Percentiles rank a stretch among this genome's conserved stretches.
phyloP scores from a whole-genome alignment of 2,329 filamentous ascomycete genomes.

The Epicoccum sorghinum region DNA sequence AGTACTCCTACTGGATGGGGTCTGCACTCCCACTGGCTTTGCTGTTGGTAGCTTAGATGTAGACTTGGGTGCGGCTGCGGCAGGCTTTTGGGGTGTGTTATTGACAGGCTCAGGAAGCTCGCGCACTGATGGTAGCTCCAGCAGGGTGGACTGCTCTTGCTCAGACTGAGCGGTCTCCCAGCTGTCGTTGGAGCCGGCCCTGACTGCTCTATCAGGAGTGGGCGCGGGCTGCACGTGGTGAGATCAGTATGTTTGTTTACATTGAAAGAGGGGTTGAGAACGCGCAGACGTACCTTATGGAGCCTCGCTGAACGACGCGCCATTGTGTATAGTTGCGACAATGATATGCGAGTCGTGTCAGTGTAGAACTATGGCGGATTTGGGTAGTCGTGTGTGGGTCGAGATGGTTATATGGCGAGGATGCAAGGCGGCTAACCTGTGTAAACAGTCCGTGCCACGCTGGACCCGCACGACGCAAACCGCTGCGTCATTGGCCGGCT shows the following conservation, averaged over 20 bases:
- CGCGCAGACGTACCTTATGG: constrained; percentile 39
- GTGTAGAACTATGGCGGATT: constrained; percentile 21
- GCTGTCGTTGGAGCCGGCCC: constrained; percentile 30
- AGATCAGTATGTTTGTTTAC: constrained; percentile 38
- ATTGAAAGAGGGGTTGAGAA: constrained; percentile 8
- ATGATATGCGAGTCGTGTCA: constrained; percentile 13
- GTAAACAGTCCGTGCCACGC: constrained; percentile 14
- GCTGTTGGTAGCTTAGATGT: constrained; percentile 34
- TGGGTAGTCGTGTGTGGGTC: constrained; percentile 35
- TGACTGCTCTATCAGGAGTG: constrained; percentile 20
- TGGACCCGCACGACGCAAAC: constrained; percentile 5
- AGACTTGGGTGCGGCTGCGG: constrained; percentile 11
- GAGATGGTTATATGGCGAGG: constrained; percentile 18
- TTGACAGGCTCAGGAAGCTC: constrained; percentile 28
- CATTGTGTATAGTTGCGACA: constrained; percentile 32
- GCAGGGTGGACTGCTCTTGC: constrained; percentile 12
- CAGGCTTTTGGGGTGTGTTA: constrained; percentile 34
- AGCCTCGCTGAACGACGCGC: constrained; percentile 46
- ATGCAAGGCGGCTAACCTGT: constrained; percentile 10
- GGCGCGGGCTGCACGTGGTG: constrained; percentile 33
- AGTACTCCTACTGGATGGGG: constrained; percentile 57
- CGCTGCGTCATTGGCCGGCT: constrained; percentile 14
- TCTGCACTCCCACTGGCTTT: constrained; percentile 30
- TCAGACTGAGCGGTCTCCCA: constrained; percentile 37
- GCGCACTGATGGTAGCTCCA: constrained; percentile 30